Percentiles rank a stretch among this genome's conserved stretches.
Conservation (phyloP, 148 eudicot genomes). For the Salicornia ramosissima region DNA sequence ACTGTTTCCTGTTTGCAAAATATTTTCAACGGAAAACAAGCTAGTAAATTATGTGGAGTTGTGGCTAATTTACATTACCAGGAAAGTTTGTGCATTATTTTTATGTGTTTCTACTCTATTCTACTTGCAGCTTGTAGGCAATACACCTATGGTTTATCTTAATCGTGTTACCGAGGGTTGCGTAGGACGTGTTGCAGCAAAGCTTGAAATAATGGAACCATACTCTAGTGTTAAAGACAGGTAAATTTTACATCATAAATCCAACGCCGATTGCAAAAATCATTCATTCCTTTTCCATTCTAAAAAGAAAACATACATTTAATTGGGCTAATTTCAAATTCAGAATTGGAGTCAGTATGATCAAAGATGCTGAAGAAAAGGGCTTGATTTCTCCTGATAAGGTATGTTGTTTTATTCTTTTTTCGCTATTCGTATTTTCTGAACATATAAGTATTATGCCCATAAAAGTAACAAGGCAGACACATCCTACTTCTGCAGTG, state of each 20-base stretch:
- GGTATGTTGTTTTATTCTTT: constrained; percentile 29
- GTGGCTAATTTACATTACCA: neutral
- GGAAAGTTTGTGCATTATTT: neutral
- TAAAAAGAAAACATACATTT: neutral
- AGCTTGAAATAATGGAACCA: constrained; percentile 81
- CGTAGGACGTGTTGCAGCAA: constrained; percentile 67
- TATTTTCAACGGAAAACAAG: neutral
- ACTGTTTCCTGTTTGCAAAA: neutral
- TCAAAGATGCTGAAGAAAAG: constrained; percentile 75
- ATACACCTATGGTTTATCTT: constrained; percentile 76
- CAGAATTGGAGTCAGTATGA: constrained; percentile 71
- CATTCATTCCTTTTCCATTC: neutral
- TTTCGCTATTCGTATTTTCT: neutral
- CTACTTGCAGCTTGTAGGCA: constrained; percentile 47
- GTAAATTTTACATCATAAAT: constrained; percentile 20
- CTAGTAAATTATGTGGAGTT: neutral
- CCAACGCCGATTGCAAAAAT: neutral
- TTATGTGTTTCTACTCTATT: neutral
- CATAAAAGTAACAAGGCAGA: neutral
- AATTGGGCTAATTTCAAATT: constrained; percentile 11
- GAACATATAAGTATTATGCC: neutral
- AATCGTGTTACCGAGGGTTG: constrained; percentile 70
- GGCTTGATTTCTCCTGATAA: constrained; percentile 73
- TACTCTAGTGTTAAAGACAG: constrained; percentile 89
- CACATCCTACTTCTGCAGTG: neutral